These are phyloP conservation scores for Xylaria sp. DNA, from an alignment of 2,329 filamentous ascomycete species.

Conservation along the genomic window DNA sequence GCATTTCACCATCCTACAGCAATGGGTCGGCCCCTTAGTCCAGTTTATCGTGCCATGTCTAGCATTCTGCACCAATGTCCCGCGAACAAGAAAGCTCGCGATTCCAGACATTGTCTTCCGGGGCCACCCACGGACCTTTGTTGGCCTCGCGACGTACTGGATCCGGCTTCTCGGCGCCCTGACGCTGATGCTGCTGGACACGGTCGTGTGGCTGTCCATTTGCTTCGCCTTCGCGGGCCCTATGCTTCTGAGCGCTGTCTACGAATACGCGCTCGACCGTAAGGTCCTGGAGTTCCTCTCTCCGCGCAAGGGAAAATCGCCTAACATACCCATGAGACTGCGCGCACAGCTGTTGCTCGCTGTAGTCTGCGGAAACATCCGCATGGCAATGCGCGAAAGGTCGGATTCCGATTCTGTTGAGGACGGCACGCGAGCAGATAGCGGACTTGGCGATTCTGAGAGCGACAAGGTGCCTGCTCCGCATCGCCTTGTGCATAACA, in stretches of 20 bases:
- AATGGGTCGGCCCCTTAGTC: constrained; percentile 52
- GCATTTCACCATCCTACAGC: constrained; percentile 41
- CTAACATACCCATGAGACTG: constrained; percentile 37
- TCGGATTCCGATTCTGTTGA: constrained; percentile 18
- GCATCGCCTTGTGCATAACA: constrained; percentile 43
- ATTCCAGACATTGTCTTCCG: constrained; percentile 63
- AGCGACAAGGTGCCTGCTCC: neutral
- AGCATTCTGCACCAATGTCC: constrained; percentile 52
- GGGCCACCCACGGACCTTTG: constrained; percentile 66
- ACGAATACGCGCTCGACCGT: constrained; percentile 48
- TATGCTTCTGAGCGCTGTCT: constrained; percentile 48
- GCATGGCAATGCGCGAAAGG: constrained; percentile 45
- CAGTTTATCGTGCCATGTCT: constrained; percentile 53
- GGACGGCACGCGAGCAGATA: constrained; percentile 23
- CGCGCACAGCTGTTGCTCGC: constrained; percentile 47
- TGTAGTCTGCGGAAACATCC: constrained; percentile 49
- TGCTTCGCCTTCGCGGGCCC: constrained; percentile 49
- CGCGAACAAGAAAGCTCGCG: constrained; percentile 48
- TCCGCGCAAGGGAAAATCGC: constrained; percentile 36
- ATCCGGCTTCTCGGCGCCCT: constrained; percentile 44
- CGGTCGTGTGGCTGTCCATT: constrained; percentile 45
- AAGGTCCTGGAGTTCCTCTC: constrained; percentile 48
- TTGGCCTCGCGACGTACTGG: constrained; percentile 48
- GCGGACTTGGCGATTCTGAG: constrained; percentile 23
- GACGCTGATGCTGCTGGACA: constrained; percentile 44